phyloP scores from a whole-genome alignment of 169 alveolate genomes.

The Babesia gibsoni region DNA sequence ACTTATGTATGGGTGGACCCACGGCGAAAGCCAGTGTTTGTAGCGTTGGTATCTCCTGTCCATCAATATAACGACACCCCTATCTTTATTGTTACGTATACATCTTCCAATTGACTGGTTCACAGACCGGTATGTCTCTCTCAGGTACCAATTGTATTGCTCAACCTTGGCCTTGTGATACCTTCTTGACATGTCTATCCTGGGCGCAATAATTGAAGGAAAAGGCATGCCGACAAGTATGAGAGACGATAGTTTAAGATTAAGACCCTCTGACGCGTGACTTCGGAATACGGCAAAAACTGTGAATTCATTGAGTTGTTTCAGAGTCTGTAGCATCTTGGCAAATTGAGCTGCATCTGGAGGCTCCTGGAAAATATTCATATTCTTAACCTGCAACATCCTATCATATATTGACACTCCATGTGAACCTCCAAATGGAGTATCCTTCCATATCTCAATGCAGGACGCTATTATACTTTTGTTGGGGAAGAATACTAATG shows the following conservation, averaged over 20 bases:
- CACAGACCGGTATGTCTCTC: conserved; percentile 90
- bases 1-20: conserved; percentile 39
- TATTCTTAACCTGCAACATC: conserved; percentile 15
- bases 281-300: conserved; percentile 43
- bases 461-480: not conserved
- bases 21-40: conserved; percentile 61
- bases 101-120: conserved; percentile 96
- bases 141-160: conserved; percentile 82
- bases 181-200: conserved; percentile 37
- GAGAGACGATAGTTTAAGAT: conserved; percentile 40
- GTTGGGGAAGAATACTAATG: conserved; percentile 45
- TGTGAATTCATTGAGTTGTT: not conserved
- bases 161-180: conserved; percentile 38
- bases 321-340: conserved; percentile 2
- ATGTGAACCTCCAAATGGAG: not conserved
- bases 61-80: conserved; percentile 85
- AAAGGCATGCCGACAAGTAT: conserved; percentile 53
- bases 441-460: conserved; percentile 36
- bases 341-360: conserved; percentile 32
- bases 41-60: conserved; percentile 83
- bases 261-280: conserved; percentile 53
- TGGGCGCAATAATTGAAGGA: conserved; percentile 39
- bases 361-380: conserved; percentile 41
- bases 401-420: conserved; percentile 8
- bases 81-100: conserved; percentile 90